Percentiles rank a stretch among this genome's conserved stretches.
Conservation (phyloP, 371 early-diverging fungal genomes). For the Homolaphlyctis polyrhiza region DNA sequence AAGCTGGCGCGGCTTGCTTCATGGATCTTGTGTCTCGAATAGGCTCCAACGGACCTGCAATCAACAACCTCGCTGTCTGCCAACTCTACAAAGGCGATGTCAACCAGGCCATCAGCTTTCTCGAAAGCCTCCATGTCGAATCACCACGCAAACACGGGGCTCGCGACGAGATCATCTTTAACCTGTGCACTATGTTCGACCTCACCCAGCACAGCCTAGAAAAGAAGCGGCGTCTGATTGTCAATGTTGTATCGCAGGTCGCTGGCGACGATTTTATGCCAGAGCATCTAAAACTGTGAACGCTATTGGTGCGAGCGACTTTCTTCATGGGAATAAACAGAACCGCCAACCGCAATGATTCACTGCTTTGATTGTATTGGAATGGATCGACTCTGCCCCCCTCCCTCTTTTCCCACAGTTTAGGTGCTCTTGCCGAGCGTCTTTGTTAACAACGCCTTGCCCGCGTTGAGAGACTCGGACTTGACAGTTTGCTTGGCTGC, state of each 20-base stretch:
- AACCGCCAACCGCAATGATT: too few relatives aligned
- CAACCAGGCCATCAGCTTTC: slow-evolving; percentile 21
- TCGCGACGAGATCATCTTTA: slow-evolving; percentile 25
- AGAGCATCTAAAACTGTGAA: slow-evolving; percentile 28
- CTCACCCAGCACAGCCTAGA: slow-evolving; percentile 24
- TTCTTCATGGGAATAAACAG: too few relatives aligned
- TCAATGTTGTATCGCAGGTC: slow-evolving; percentile 18
- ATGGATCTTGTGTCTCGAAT: slow-evolving; percentile 19
- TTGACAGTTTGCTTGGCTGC: slow-evolving; percentile 14
- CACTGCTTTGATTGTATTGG: too few relatives aligned
- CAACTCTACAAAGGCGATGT: slow-evolving; percentile 38
- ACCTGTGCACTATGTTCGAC: slow-evolving; percentile 35
- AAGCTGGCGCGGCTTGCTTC: slow-evolving; percentile 13
- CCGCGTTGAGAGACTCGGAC: slow-evolving; percentile 26
- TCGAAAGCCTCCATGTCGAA: slow-evolving; percentile 26
- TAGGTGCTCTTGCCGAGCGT: slow-evolving; percentile 21
- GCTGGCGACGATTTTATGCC: slow-evolving; percentile 33
- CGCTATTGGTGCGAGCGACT: too few relatives aligned
- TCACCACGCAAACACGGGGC: slow-evolving; percentile 15
- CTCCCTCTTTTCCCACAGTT: too few relatives aligned
- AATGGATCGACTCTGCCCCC: too few relatives aligned
- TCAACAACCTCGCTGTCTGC: slow-evolving; percentile 40
- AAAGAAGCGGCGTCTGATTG: slow-evolving; percentile 28
- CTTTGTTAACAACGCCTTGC: slow-evolving; percentile 25
- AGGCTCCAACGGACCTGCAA: slow-evolving; percentile 6